Conservation (phyloP, 1,139 yeast species). For the Diutina sp. region DNA sequence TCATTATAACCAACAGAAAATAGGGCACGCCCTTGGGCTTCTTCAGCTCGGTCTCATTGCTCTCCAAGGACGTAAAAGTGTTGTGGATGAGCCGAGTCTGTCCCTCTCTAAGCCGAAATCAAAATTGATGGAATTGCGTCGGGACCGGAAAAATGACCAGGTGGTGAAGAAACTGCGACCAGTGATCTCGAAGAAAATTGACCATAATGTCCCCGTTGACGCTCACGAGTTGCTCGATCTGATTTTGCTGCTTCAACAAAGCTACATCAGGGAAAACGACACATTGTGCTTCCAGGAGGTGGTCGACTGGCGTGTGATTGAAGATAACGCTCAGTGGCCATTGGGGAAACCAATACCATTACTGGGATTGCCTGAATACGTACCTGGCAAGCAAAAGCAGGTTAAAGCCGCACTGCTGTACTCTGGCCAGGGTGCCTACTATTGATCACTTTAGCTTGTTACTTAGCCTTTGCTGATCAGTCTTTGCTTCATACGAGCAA, state of each 20-base stretch:
- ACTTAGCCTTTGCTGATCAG: no score
- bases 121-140: conserved; percentile 10
- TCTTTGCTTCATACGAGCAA: no score
- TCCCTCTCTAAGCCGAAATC: conserved; percentile 6
- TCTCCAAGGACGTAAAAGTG: conserved; percentile 21
- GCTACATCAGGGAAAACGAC: conserved; percentile 30
- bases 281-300: conserved; percentile 26
- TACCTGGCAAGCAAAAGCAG: background rate
- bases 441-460: background rate
- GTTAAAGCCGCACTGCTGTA: background rate
- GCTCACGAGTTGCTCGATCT: conserved; percentile 26
- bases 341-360: conserved; percentile 26
- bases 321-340: conserved; percentile 33
- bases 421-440: background rate
- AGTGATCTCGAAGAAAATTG: conserved; percentile 14
- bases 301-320: conserved; percentile 23
- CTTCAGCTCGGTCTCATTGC: conserved; percentile 25
- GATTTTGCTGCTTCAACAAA: conserved; percentile 22
- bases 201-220: conserved; percentile 24
- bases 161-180: conserved; percentile 23
- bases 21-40: conserved; percentile 33
- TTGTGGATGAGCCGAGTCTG: background rate
- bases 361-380: background rate
- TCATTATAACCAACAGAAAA: conserved; percentile 24
- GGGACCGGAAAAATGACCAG: conserved; percentile 17